phyloP scores from a whole-genome alignment of 148 eudicot species.

The Chenopodium quinoa region DNA sequence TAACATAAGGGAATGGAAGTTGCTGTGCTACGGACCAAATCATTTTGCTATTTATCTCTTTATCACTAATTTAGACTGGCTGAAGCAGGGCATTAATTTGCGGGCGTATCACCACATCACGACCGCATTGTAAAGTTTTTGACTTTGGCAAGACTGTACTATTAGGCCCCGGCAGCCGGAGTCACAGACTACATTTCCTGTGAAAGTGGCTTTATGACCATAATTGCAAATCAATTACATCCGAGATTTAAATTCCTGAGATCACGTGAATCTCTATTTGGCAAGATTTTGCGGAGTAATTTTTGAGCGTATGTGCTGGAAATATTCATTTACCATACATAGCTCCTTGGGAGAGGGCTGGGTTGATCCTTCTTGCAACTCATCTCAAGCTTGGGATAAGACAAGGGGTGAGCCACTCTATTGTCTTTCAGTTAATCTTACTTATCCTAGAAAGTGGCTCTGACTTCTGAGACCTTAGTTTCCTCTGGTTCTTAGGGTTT shows the following conservation, averaged over 20 bases:
- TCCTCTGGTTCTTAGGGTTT: background rate
- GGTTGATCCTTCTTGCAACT: background rate
- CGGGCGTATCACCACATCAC: background rate
- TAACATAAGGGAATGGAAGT: background rate
- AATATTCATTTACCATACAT: background rate
- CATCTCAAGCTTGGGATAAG: background rate
- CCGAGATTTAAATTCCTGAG: background rate
- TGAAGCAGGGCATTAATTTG: background rate
- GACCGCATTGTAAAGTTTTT: background rate
- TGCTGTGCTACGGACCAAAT: background rate
- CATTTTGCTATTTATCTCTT: background rate
- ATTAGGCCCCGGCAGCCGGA: background rate
- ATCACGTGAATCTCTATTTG: background rate
- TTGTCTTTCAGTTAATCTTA: background rate
- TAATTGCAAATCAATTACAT: background rate
- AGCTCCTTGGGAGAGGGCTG: background rate
- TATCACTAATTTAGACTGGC: background rate
- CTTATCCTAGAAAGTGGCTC: background rate
- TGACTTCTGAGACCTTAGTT: constrained; percentile 1
- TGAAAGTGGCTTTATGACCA: background rate
- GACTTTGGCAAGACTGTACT: background rate
- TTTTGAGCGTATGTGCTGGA: background rate
- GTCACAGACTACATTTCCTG: background rate
- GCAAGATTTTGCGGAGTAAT: background rate
- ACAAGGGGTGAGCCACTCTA: background rate